These are phyloP conservation scores for Tylopilus vinaceipallidus DNA, from an alignment of 768 basidiomycete species.

Conservation along the genomic window DNA sequence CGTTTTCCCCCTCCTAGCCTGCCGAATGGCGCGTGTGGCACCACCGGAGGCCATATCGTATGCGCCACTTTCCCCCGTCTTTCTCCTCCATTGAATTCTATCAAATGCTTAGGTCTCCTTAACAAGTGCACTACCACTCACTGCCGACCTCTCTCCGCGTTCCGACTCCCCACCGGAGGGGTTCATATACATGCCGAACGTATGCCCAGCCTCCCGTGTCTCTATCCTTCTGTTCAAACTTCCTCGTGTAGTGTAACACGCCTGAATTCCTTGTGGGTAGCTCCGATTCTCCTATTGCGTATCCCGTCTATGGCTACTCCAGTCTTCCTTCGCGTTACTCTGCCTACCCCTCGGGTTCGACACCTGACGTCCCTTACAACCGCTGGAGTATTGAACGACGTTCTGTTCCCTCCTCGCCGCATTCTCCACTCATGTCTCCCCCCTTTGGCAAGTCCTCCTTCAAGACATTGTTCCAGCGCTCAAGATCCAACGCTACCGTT, in stretches of 20 bases:
- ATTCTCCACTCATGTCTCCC: constrained; percentile 16
- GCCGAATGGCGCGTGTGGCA: neutral
- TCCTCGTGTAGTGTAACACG: constrained; percentile 14
- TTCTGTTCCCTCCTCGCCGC: constrained; percentile 19
- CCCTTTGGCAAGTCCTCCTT: constrained; percentile 19
- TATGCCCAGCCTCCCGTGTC: constrained; percentile 8
- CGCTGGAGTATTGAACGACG: constrained; percentile 11
- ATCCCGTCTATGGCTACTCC: constrained; percentile 30
- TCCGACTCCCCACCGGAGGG: constrained; percentile 7
- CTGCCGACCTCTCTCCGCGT: neutral
- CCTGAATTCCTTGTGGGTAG: constrained; percentile 34
- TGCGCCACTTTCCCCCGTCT: neutral
- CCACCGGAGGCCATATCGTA: constrained; percentile 11
- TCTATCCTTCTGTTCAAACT: neutral
- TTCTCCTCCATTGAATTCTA: neutral
- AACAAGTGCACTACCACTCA: neutral
- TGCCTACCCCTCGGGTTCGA: constrained; percentile 2
- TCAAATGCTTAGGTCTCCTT: constrained; percentile 12
- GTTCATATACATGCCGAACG: constrained; percentile 31
- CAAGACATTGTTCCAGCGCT: constrained; percentile 29
- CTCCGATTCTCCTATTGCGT: constrained; percentile 31
- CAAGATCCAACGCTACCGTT: constrained; percentile 23
- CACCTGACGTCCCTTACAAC: constrained; percentile 6
- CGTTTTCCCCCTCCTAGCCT: constrained; percentile 11
- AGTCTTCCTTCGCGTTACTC: constrained; percentile 21